These are phyloP conservation scores for Aureobasidium sp. DNA, from an alignment of 2,329 filamentous ascomycete genomes.

Conservation along the genomic window DNA sequence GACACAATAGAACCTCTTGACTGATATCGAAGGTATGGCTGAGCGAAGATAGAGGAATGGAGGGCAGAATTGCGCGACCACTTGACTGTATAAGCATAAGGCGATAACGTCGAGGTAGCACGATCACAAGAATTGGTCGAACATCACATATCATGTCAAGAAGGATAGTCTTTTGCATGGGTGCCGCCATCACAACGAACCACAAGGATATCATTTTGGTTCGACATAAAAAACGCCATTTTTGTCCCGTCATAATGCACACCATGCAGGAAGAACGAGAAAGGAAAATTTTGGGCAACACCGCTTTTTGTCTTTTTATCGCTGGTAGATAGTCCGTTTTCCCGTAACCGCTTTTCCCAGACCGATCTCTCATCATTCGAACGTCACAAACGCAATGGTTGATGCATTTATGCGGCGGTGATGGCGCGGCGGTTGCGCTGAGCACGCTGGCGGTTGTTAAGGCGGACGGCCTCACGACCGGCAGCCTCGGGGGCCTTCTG, in stretches of 20 bases:
- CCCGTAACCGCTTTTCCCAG: conserved; percentile 6
- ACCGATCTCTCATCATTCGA: conserved; percentile 4
- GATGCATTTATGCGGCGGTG: conserved; percentile 33
- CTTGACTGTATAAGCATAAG: background rate
- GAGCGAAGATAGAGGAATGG: background rate
- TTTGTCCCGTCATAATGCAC: background rate
- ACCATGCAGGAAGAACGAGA: background rate
- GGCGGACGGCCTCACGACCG: conserved; percentile 48
- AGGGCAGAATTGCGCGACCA: background rate
- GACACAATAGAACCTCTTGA: background rate
- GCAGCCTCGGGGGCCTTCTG: conserved; percentile 73
- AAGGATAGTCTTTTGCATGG: background rate
- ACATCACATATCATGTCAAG: background rate
- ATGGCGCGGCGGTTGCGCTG: conserved; percentile 54
- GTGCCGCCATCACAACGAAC: conserved; percentile 6
- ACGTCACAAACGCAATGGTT: background rate
- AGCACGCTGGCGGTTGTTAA: conserved; percentile 91
- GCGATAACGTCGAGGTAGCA: background rate
- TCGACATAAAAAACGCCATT: background rate
- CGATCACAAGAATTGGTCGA: background rate
- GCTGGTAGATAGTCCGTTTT: conserved; percentile 11
- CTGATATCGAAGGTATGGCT: background rate
- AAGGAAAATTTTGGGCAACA: background rate
- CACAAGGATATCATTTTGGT: conserved; percentile 10
- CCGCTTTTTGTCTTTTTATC: conserved; percentile 12